A percentile compares a stretch with the other conserved stretches of the same genome.
Evolutionary conservation across 2,329 filamentous ascomycete genomes (phyloP).

Genomic region (Ceratocystis cubensis): DNA sequence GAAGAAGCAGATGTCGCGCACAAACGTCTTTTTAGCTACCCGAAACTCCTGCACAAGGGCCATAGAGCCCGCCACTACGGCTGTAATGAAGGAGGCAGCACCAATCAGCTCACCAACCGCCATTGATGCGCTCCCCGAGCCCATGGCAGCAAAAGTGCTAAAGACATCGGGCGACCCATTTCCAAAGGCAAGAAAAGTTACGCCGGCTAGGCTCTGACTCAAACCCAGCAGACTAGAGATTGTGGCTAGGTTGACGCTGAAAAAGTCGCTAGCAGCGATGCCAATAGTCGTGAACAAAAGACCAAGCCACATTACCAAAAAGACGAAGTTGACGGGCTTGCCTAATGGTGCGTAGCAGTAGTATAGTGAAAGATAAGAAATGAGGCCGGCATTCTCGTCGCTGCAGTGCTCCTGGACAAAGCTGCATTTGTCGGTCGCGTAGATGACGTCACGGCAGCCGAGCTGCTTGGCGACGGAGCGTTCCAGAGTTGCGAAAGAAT

Average conservation of each 20-base stretch:
- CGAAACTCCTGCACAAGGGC: conserved; percentile 89
- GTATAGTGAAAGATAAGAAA: conserved; percentile 81
- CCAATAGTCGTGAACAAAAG: conserved; percentile 93
- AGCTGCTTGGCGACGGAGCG: conserved; percentile 8
- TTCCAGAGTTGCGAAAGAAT: background rate
- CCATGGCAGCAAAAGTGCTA: conserved; percentile 96
- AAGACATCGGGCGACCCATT: conserved; percentile 98
- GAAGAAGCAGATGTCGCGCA: conserved; percentile 87
- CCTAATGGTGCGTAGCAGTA: conserved; percentile 63
- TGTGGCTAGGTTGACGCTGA: conserved; percentile 91
- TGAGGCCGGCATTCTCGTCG: conserved; percentile 78
- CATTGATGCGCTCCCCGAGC: conserved; percentile 90
- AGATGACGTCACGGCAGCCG: conserved; percentile 68
- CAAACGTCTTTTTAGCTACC: conserved; percentile 77
- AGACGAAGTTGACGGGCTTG: conserved; percentile 63
- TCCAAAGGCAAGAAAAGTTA: conserved; percentile 91
- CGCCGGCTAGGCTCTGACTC: conserved; percentile 90
- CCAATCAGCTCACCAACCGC: conserved; percentile 91
- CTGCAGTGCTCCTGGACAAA: conserved; percentile 73
- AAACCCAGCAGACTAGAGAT: conserved; percentile 80
- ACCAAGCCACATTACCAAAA: conserved; percentile 72
- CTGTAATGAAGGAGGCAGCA: conserved; percentile 89
- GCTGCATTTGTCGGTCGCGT: conserved; percentile 67
- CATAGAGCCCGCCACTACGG: conserved; percentile 95
- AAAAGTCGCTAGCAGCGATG: conserved; percentile 95